These are phyloP conservation scores for Aspergillus conjunctus DNA, from an alignment of 495 filamentous ascomycete species.

Conservation along the genomic window DNA sequence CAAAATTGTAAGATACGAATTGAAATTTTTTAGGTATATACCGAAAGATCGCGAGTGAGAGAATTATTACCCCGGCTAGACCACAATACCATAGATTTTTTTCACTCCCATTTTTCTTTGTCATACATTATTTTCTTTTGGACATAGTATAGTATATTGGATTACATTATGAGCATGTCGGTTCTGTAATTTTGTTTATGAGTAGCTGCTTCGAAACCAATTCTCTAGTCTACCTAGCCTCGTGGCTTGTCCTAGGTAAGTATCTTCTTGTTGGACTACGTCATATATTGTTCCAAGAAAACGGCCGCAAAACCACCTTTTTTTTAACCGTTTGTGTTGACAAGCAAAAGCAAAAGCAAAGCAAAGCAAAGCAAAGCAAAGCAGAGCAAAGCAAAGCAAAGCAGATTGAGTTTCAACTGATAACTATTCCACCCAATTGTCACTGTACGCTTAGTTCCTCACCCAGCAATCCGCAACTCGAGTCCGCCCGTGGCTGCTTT, in stretches of 20 bases:
- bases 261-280: no score
- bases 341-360: neutral
- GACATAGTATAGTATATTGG: neutral
- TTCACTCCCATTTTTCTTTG: neutral
- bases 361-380: neutral
- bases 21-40: neutral
- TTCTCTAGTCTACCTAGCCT: no score
- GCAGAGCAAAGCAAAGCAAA: neutral
- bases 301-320: no score
- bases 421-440: no score
- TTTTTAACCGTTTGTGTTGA: neutral
- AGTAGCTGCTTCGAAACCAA: no score
- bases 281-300: no score
- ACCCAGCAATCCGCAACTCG: no score
- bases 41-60: neutral
- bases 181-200: neutral
- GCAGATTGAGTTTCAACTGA: no score
- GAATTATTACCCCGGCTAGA: neutral
- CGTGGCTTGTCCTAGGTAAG: no score
- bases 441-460: no score
- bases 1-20: constrained; percentile 17
- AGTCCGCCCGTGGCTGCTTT: no score
- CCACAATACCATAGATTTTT: constrained; percentile 3
- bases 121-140: neutral
- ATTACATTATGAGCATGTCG: neutral